phyloP scores from a whole-genome alignment of 2,329 filamentous ascomycete genomes.

The Talaromyces islandicus region DNA sequence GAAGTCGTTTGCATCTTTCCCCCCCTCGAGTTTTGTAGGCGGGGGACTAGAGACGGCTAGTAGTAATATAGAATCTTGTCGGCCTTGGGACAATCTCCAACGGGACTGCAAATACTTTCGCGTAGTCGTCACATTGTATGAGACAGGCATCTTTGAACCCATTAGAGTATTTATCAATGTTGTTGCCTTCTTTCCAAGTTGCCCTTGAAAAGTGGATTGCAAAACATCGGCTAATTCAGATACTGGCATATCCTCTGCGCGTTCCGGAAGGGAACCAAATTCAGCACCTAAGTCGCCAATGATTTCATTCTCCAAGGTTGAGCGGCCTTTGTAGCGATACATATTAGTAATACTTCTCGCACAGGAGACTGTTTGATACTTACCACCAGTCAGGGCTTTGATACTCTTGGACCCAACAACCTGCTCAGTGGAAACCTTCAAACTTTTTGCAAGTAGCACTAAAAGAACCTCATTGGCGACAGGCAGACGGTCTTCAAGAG shows the following conservation, averaged over 20 bases:
- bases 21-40: constrained; percentile 54
- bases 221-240: constrained; percentile 92
- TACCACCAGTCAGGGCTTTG: constrained; percentile 95
- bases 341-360: no score
- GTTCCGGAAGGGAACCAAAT: constrained; percentile 95
- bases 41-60: neutral
- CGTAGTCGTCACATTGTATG: constrained; percentile 99
- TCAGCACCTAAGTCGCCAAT: constrained; percentile 96
- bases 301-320: constrained; percentile 97
- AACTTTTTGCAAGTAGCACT: constrained; percentile 85
- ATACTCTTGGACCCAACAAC: constrained; percentile 93
- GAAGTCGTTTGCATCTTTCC: constrained; percentile 85
- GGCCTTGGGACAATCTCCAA: constrained; percentile 80
- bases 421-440: constrained; percentile 86
- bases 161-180: constrained; percentile 89
- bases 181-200: constrained; percentile 91
- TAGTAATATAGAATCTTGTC: constrained; percentile 85
- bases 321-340: constrained; percentile 66
- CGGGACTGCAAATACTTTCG: constrained; percentile 90
- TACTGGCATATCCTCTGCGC: constrained; percentile 92
- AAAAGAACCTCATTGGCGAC: constrained; percentile 83
- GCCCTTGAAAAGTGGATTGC: constrained; percentile 97
- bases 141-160: constrained; percentile 98
- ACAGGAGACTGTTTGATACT: constrained; percentile 30
- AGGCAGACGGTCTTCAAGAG: constrained; percentile 62